Evolutionary conservation across 768 basidiomycete genomes (phyloP), one percentile per base, ranked within the genome.

Genomic region (Chiua virens): DNA sequence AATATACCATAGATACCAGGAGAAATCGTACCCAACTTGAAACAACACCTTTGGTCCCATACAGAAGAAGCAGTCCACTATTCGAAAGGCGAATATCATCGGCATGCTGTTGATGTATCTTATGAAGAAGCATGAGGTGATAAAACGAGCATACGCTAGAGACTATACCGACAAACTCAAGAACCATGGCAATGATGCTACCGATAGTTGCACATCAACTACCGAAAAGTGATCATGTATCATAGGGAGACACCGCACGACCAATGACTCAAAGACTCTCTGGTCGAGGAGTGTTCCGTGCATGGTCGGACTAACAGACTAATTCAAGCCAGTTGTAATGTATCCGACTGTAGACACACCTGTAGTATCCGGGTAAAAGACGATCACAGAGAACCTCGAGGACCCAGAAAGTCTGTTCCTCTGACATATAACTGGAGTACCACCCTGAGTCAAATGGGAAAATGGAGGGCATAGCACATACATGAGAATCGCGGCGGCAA

Each of bases 41-140:
- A 99, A 99, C 37, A 99, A 73, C 2, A 99, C 97, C 61, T 96
- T 98, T 0, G 95, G 92, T 0, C 97, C 97, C 96, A 99, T 98
- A 59, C 93, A 94, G 73, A 98, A 87, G 75, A 98, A 95, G 67
- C 95, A 98, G 66, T 98, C 95, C 3, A 95, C 92, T 64, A 97
- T 91, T 28, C 97, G 84, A 76, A 97, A 99, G 0, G 96, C 96
- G 63, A 98, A 99, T 37, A 99, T 85, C 82, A 98, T 88, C 2
- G 94, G 91, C 91, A 94, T 92, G 64, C 87, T 91, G 70, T 93
- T 93, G 66, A 93, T 92, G 63, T 81, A 92, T 63, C 90, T 63
- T 52, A 6, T 87, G 57, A 22, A 35, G 20, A 42, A 43, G 36
- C 32, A 41, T 53, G 18, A 59, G 43, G 9, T 22, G 45, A 42